A percentile compares a stretch with the other conserved stretches of the same genome.
Evolutionary conservation across 805 yeast genomes (phyloP).

Genomic region (Schizosaccharomyces osmophilus): DNA sequence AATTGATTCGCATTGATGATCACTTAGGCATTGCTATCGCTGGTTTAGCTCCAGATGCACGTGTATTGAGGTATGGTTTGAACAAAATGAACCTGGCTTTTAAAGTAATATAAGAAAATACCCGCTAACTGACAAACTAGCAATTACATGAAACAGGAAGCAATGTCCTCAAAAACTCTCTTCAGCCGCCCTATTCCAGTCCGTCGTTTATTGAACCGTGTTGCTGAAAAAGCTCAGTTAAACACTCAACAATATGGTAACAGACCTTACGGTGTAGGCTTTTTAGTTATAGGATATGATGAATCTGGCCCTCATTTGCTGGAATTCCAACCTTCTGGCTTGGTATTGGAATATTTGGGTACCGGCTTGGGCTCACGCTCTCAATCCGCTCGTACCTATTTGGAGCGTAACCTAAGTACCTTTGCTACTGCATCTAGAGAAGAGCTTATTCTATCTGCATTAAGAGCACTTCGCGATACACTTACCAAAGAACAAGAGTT

Average conservation of each 20-base stretch:
- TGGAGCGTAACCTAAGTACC: conserved; percentile 60
- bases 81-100: neutral
- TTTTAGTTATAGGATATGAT: conserved; percentile 71
- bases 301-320: conserved; percentile 81
- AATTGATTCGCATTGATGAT: conserved; percentile 70
- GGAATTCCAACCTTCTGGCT: conserved; percentile 92
- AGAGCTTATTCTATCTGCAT: conserved; percentile 60
- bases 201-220: conserved; percentile 54
- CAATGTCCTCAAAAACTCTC: conserved; percentile 64
- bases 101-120: neutral
- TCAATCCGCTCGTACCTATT: conserved; percentile 89
- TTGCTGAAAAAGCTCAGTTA: conserved; percentile 91
- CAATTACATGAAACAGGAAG: conserved; percentile 71
- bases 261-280: conserved; percentile 95
- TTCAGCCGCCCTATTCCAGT: conserved; percentile 69
- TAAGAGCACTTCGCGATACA: conserved; percentile 80
- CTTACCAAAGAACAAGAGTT: conserved; percentile 84
- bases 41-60: conserved; percentile 94
- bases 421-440: conserved; percentile 40
- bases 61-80: conserved; percentile 29
- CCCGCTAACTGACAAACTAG: conserved; percentile 15
- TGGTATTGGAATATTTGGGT: conserved; percentile 72
- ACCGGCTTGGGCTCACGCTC: conserved; percentile 96
- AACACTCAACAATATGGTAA: conserved; percentile 91
- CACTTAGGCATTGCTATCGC: conserved; percentile 91